Evolutionary conservation across 1,284 basidiomycete genomes (phyloP).

Genomic region (Fomitiporia mediterranea): DNA sequence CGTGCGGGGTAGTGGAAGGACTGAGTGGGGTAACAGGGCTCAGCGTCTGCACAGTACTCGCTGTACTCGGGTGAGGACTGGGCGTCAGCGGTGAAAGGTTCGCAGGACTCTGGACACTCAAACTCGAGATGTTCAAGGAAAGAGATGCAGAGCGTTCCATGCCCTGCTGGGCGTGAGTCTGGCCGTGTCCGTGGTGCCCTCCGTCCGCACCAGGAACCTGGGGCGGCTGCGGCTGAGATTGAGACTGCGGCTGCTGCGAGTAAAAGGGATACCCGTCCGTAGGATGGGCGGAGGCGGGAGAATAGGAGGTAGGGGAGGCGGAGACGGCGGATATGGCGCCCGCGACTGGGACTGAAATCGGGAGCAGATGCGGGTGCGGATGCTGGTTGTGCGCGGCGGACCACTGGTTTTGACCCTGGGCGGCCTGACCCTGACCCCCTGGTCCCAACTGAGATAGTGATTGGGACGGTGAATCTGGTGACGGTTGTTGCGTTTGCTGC

Average conservation of each 20-base stretch:
- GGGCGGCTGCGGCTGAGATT: conserved; percentile 27
- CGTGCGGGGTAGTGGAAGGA: conserved; percentile 38
- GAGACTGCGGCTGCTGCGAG: conserved; percentile 27
- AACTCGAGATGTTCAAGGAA: conserved; percentile 62
- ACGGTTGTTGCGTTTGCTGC: conserved; percentile 13
- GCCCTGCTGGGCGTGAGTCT: conserved; percentile 25
- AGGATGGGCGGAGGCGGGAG: conserved; percentile 34
- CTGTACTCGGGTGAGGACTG: conserved; percentile 28
- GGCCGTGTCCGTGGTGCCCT: conserved; percentile 22
- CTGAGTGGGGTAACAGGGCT: conserved; percentile 53
- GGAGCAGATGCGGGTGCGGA: conserved; percentile 26
- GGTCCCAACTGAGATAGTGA: conserved; percentile 1
- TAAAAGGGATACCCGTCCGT: conserved; percentile 8
- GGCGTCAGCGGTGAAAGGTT: conserved; percentile 45
- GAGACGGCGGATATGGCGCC: conserved; percentile 19
- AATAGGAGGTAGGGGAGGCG: conserved; percentile 30
- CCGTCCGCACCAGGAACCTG: conserved; percentile 24
- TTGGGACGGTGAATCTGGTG: conserved; percentile 11
- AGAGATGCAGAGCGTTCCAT: conserved; percentile 35
- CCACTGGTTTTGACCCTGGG: conserved; percentile 17
- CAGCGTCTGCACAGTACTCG: conserved; percentile 21
- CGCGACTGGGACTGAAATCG: conserved; percentile 24
- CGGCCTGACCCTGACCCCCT: conserved; percentile 23
- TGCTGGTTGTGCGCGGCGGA: conserved; percentile 23
- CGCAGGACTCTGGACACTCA: conserved; percentile 59